Conservation (phyloP, 768 basidiomycete genomes). For the Leccinum longicurvipes region DNA sequence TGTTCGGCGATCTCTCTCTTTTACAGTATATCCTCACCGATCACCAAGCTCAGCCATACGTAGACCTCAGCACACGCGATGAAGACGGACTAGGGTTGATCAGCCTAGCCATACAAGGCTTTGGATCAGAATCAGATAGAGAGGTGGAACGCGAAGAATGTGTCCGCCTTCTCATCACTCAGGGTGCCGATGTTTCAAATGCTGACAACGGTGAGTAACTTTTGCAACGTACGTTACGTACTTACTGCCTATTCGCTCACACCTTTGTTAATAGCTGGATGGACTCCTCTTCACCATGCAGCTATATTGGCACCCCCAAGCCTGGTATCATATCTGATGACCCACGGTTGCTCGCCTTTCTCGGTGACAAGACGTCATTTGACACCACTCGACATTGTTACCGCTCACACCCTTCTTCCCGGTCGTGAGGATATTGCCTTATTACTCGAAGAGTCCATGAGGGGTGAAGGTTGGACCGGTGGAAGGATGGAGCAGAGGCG, state of each 20-base stretch:
- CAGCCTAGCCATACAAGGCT: constrained; percentile 75
- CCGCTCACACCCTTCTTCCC: constrained; percentile 75
- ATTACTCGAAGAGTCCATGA: constrained; percentile 88
- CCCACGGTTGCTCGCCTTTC: constrained; percentile 85
- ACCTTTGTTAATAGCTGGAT: constrained; percentile 66
- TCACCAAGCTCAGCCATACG: constrained; percentile 56
- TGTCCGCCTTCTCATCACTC: constrained; percentile 72
- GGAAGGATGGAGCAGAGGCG: constrained; percentile 72
- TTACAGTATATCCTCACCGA: constrained; percentile 72
- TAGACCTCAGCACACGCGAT: constrained; percentile 71
- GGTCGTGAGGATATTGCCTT: constrained; percentile 83
- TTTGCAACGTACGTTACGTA: background rate
- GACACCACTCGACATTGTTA: constrained; percentile 86
- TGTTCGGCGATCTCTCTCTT: constrained; percentile 72
- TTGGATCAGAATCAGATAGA: constrained; percentile 75
- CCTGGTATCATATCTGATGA: constrained; percentile 87
- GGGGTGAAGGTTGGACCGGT: constrained; percentile 77
- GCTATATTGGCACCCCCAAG: constrained; percentile 87
- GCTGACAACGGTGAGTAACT: constrained; percentile 58
- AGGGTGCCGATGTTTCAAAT: constrained; percentile 63
- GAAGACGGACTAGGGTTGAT: constrained; percentile 84
- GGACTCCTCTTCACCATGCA: constrained; percentile 94
- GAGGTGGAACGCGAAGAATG: constrained; percentile 91
- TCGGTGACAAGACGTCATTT: constrained; percentile 73
- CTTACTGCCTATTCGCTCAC: constrained; percentile 1